A percentile compares a stretch with the other conserved stretches of the same genome.
Conservation (phyloP, 139 green algal species). For the Auxenochlorella pyrenoidosa region DNA sequence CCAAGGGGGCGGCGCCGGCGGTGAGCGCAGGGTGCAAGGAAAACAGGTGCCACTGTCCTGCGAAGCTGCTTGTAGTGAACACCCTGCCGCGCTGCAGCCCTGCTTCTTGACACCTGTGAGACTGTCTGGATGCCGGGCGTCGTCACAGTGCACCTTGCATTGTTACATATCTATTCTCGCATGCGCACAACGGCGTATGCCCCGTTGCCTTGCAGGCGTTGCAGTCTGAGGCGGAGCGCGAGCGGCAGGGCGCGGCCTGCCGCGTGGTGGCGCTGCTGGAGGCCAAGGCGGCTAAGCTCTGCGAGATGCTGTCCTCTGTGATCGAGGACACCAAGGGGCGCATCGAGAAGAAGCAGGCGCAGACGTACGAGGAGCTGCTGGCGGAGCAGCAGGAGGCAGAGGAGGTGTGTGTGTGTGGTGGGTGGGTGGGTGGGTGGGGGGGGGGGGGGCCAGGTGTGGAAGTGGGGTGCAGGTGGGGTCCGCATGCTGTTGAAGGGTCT, state of each 20-base stretch:
- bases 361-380: conserved; percentile 93
- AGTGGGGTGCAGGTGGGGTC: too few species aligned
- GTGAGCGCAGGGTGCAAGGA: neutral
- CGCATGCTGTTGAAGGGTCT: too few species aligned
- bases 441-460: too few species aligned
- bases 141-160: too few species aligned
- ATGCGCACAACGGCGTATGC: too few species aligned
- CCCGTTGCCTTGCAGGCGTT: conserved; percentile 2
- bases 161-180: too few species aligned
- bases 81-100: neutral
- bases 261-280: conserved; percentile 51
- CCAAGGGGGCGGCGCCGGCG: conserved; percentile 63
- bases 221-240: neutral
- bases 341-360: conserved; percentile 94
- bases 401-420: conserved; percentile 34
- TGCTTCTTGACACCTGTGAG: neutral
- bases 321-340: conserved; percentile 80
- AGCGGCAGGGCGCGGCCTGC: neutral
- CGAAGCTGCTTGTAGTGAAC: neutral
- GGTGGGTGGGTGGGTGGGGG: neutral
- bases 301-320: conserved; percentile 69
- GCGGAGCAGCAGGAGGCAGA: conserved; percentile 67
- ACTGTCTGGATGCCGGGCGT: too few species aligned
- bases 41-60: too few species aligned
- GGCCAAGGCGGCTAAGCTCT: conserved; percentile 47